Conservation (phyloP, 176 grass and related monocot genomes). For the Hsuehochloa calcarea region DNA sequence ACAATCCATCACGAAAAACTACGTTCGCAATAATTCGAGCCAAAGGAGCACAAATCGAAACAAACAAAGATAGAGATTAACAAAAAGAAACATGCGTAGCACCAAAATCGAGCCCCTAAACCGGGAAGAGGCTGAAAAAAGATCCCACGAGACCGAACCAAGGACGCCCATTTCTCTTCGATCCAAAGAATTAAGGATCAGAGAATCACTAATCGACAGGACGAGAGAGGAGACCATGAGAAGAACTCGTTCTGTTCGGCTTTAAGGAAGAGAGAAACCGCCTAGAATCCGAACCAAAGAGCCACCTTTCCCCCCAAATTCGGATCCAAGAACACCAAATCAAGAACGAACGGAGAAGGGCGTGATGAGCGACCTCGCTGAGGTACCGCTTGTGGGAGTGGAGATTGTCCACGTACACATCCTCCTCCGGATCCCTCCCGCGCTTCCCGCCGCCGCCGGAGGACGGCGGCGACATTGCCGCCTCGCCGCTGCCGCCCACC, state of each 20-base stretch:
- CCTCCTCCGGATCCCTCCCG: conserved; percentile 86
- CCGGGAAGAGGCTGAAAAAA: not conserved
- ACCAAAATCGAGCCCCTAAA: not conserved
- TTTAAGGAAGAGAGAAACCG: not conserved
- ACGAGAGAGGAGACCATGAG: not conserved
- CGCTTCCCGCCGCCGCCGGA: conserved; percentile 59
- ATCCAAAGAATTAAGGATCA: not conserved
- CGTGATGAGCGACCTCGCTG: conserved; percentile 49
- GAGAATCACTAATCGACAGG: not conserved
- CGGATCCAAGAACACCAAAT: not conserved
- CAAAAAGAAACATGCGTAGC: not conserved
- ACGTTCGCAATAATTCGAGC: not conserved
- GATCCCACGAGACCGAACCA: not conserved
- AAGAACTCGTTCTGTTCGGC: too few species aligned
- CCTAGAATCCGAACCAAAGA: not conserved
- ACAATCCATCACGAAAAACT: not conserved
- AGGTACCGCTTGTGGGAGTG: conserved; percentile 96
- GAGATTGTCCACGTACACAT: conserved; percentile 97
- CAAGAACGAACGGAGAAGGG: not conserved
- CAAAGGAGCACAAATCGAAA: not conserved
- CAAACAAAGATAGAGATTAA: not conserved
- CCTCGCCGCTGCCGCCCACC: conserved; percentile 39
- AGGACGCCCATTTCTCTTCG: not conserved
- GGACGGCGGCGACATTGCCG: conserved; percentile 51
- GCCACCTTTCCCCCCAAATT: not conserved